Evolutionary conservation across 2,329 filamentous ascomycete species (phyloP), one percentile per base, ranked within the genome.

Genomic region (Orbilia brochopaga): DNA sequence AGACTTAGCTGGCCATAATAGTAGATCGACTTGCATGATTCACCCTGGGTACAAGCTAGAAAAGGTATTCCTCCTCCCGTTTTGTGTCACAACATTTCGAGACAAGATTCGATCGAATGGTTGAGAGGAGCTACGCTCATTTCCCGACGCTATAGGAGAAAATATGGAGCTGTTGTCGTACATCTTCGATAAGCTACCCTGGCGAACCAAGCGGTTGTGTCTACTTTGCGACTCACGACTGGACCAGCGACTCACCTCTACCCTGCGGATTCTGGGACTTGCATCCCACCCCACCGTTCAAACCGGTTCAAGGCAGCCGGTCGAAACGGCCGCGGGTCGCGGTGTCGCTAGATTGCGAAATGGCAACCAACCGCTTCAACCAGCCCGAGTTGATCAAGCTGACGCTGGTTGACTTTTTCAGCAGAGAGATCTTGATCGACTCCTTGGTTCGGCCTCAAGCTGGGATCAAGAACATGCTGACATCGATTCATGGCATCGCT

Each of bases 321-420:
- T 40, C 44, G 3, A 64, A 55, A 5, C 17, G 21, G 2, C 7
- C 30, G 13, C 46, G 61, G 24, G 27, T 17, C 35, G 63, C 76
- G 1, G 80, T 86, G 1, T 83, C 81, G 0, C 77, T 86, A 2
- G 84, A 85, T 70, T 86, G 84, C 73, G 84, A 86, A 73, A 85
- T 86, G 83, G 84, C 84, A 15, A 80, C 79, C 0, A 78, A 81
- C 1, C 74, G 75, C 7, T 78, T 77, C 3, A 80, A 81, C 5
- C 83, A 85, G 8, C 76, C 78, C 0, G 83, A 85, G 70, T 77
- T 86, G 6, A 84, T 86, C 65, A 83, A 84, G 2, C 46, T 86
- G 0, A 82, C 82, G 0, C 75, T 81, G 1, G 75, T 86, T 24
- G 84, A 85, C 75, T 84, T 83, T 74, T 84, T 85, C 75, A 80